Conservation (phyloP, 805 yeast genomes). For the Myxozyma vanderwaltii region DNA sequence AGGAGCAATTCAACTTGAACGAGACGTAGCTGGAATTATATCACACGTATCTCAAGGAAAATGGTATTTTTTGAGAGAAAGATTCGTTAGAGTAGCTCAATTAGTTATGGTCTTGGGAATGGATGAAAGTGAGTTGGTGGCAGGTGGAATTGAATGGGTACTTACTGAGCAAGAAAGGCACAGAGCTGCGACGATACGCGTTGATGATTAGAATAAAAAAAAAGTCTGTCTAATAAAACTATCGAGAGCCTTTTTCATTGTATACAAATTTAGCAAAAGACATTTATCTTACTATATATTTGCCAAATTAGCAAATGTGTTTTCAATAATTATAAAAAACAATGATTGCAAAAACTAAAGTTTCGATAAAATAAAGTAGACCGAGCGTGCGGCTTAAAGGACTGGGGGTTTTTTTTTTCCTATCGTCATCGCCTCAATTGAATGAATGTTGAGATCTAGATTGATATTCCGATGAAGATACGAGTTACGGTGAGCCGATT, state of each 20-base stretch:
- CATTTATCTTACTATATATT: no score
- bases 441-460: no score
- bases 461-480: no score
- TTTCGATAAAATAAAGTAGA: no score
- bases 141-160: conserved; percentile 61
- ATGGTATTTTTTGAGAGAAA: conserved; percentile 72
- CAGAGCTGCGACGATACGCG: conserved; percentile 59
- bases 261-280: no score
- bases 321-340: no score
- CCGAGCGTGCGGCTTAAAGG: conserved; percentile 2
- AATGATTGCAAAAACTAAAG: no score
- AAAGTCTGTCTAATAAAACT: no score
- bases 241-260: neutral
- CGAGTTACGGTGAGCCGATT: no score
- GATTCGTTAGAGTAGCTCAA: conserved; percentile 80
- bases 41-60: conserved; percentile 65
- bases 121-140: conserved; percentile 66
- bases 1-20: conserved; percentile 81
- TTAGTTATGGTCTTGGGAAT: conserved; percentile 77
- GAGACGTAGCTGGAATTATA: conserved; percentile 74
- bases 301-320: no score
- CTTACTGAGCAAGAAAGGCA: conserved; percentile 74
- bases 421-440: neutral
- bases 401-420: neutral
- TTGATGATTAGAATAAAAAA: no score